Evolutionary conservation across 2,329 filamentous ascomycete species (phyloP).

Genomic region (Colletotrichum musicola): DNA sequence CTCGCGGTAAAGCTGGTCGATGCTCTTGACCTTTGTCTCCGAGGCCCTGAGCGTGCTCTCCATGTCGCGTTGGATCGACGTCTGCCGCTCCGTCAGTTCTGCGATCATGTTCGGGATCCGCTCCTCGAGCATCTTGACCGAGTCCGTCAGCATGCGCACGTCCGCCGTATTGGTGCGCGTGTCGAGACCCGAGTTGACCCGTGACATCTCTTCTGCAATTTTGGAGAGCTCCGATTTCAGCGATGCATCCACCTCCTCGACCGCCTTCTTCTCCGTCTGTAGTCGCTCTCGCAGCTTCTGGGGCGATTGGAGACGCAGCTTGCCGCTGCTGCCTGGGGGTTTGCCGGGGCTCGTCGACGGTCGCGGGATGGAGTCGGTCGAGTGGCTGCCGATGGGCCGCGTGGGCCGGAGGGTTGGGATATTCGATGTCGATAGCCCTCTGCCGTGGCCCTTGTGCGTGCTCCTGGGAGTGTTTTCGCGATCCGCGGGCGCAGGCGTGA

Average conservation of each 20-base stretch:
- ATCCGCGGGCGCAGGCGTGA: slow-evolving; percentile 13
- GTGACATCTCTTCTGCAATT: slow-evolving; percentile 84
- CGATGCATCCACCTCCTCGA: slow-evolving; percentile 76
- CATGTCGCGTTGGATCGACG: slow-evolving; percentile 76
- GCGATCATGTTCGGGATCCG: slow-evolving; percentile 71
- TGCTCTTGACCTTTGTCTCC: slow-evolving; percentile 82
- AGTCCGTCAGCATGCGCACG: slow-evolving; percentile 64
- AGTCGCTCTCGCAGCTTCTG: slow-evolving; percentile 87
- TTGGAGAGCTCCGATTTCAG: slow-evolving; percentile 82
- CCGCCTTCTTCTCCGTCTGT: slow-evolving; percentile 81
- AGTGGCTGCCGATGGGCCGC: slow-evolving; percentile 46
- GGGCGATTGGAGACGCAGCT: slow-evolving; percentile 76
- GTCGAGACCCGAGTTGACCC: slow-evolving; percentile 58
- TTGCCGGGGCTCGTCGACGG: slow-evolving; percentile 54
- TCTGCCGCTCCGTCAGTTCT: slow-evolving; percentile 72
- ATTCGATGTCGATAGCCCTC: slow-evolving; percentile 65
- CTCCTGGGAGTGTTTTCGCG: slow-evolving; percentile 26
- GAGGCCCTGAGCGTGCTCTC: slow-evolving; percentile 78
- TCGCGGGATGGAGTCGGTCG: slow-evolving; percentile 40
- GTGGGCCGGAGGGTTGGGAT: slow-evolving; percentile 66
- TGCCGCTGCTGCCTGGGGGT: slow-evolving; percentile 58
- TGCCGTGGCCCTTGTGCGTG: slow-evolving; percentile 53
- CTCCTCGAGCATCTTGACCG: slow-evolving; percentile 76
- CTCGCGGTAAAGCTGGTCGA: slow-evolving; percentile 92
- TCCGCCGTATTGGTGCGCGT: slow-evolving; percentile 54